Percentiles rank a stretch among this genome's conserved stretches.
These are phyloP conservation scores for Lentinula detonsa DNA, from an alignment of 768 basidiomycete genomes.

Conservation along the genomic window DNA sequence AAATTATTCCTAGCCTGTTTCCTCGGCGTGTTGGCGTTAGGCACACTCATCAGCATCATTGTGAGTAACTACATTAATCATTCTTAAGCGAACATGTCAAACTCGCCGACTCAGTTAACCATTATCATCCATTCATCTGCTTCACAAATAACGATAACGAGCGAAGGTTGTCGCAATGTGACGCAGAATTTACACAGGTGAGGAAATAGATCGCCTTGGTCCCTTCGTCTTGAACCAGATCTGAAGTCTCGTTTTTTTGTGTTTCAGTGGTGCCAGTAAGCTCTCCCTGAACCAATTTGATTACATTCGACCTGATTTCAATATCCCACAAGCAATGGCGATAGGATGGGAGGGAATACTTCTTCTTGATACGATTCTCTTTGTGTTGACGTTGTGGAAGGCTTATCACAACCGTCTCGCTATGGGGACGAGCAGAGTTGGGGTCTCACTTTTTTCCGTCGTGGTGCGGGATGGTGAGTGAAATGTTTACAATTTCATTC, in stretches of 20 bases:
- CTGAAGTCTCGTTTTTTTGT: background rate
- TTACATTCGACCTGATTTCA: background rate
- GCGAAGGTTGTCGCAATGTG: background rate
- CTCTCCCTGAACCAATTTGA: background rate
- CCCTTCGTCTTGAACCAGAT: background rate
- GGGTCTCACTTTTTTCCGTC: background rate
- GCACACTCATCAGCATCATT: background rate
- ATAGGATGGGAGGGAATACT: slow-evolving; percentile 1
- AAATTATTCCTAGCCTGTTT: background rate
- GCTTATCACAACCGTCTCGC: background rate
- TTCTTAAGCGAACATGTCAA: background rate
- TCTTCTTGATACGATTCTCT: background rate
- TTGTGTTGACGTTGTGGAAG: background rate
- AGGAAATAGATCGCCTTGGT: background rate
- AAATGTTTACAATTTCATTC: background rate
- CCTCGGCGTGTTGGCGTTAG: background rate
- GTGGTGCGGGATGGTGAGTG: background rate
- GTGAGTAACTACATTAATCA: background rate
- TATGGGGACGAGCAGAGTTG: background rate
- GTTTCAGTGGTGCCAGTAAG: background rate
- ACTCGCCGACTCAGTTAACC: background rate
- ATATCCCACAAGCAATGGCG: background rate
- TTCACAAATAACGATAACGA: background rate
- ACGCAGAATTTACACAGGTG: no score
- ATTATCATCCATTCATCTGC: background rate